These are phyloP conservation scores for Coniochaeta pulveracea DNA, from an alignment of 2,329 filamentous ascomycete genomes.

Conservation along the genomic window DNA sequence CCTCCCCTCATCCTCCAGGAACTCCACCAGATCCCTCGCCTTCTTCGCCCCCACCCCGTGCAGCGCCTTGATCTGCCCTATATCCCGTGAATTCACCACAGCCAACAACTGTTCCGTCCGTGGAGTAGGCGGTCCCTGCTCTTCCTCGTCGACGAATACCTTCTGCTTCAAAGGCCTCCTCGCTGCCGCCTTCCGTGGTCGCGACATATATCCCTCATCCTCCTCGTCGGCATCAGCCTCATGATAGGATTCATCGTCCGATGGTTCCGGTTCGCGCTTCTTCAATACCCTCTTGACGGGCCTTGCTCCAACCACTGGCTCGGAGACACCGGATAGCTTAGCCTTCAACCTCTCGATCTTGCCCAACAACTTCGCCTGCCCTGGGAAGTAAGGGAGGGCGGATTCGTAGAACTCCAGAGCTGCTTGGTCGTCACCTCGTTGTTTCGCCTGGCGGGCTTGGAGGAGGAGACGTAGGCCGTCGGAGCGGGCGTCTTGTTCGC, in stretches of 20 bases:
- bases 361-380: conserved; percentile 63
- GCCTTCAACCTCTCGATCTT: conserved; percentile 55
- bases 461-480: conserved; percentile 78
- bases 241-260: not conserved
- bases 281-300: too few species aligned
- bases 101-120: conserved; percentile 51
- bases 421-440: conserved; percentile 64
- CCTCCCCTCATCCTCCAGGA: conserved; percentile 33
- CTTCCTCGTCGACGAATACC: not conserved
- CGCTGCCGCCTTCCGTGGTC: conserved; percentile 2
- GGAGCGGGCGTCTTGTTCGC: conserved; percentile 55
- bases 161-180: not conserved
- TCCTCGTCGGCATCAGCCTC: not conserved
- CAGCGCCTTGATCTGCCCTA: conserved; percentile 52
- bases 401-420: conserved; percentile 80
- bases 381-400: conserved; percentile 75
- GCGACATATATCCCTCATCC: conserved; percentile 2
- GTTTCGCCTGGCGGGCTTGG: conserved; percentile 87
- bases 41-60: conserved; percentile 65
- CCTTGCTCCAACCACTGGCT: too few species aligned
- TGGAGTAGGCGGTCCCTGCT: conserved; percentile 24
- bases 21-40: conserved; percentile 48
- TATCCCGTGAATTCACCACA: conserved; percentile 64
- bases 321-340: conserved; percentile 33
- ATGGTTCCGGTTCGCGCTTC: too few species aligned